phyloP scores from a whole-genome alignment of 805 yeast genomes.

The Candida cerambycidarum region DNA sequence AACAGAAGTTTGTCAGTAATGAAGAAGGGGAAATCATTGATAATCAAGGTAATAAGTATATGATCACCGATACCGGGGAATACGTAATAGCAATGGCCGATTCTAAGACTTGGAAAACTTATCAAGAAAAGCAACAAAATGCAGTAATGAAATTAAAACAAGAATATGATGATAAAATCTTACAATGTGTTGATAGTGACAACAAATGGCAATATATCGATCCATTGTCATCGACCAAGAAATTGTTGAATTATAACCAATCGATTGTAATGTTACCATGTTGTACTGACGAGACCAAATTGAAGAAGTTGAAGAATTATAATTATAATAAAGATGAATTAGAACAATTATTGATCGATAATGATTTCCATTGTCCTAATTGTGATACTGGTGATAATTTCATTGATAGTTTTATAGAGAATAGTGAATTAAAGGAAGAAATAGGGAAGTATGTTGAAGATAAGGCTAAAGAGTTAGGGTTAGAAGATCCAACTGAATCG shows the following conservation, averaged over 20 bases:
- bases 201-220: conserved; percentile 52
- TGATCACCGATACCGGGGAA: conserved; percentile 93
- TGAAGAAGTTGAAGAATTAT: conserved; percentile 51
- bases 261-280: conserved; percentile 83
- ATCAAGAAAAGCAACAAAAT: conserved; percentile 65
- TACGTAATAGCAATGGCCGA: conserved; percentile 97
- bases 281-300: conserved; percentile 56
- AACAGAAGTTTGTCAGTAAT: conserved; percentile 32
- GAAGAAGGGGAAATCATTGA: conserved; percentile 47
- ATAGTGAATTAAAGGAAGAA: conserved; percentile 56
- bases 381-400: conserved; percentile 74
- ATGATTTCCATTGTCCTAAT: conserved; percentile 88
- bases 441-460: conserved; percentile 51
- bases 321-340: conserved; percentile 37
- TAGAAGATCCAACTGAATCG: conserved; percentile 29
- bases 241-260: conserved; percentile 48
- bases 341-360: conserved; percentile 59
- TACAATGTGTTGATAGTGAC: conserved; percentile 31
- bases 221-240: conserved; percentile 56
- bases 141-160: conserved; percentile 49
- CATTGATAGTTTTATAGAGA: conserved; percentile 67
- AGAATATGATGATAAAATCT: conserved; percentile 47
- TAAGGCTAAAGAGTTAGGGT: conserved; percentile 31
- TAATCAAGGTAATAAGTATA: conserved; percentile 55
- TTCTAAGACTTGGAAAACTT: conserved; percentile 83